Percentiles rank a stretch among this genome's conserved stretches.
Evolutionary conservation across 2,329 filamentous ascomycete genomes (phyloP).

Genomic region (Phyllosticta citribraziliensis): DNA sequence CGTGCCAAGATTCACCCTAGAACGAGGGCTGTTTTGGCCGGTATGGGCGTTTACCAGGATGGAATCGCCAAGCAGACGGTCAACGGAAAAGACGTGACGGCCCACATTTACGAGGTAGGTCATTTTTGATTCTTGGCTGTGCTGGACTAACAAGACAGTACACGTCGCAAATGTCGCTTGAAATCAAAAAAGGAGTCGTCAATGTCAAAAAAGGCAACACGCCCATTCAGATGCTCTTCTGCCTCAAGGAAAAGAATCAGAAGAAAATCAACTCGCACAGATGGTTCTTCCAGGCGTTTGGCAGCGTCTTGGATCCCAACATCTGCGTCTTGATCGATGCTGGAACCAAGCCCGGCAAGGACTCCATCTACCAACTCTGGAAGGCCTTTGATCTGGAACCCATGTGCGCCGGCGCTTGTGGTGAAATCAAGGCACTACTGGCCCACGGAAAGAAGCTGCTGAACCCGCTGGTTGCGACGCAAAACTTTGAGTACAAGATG

Average conservation of each 20-base stretch:
- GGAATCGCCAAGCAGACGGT: slow-evolving; percentile 98
- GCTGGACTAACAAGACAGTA: slow-evolving; percentile 37
- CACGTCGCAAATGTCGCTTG: slow-evolving; percentile 75
- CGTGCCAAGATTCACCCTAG: slow-evolving; percentile 93
- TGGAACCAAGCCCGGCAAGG: slow-evolving; percentile 85
- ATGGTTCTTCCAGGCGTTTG: slow-evolving; percentile 99
- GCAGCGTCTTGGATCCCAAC: slow-evolving; percentile 82
- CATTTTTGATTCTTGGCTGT: neutral
- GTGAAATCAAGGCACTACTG: slow-evolving; percentile 98
- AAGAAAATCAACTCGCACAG: slow-evolving; percentile 99
- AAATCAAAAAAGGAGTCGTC: slow-evolving; percentile 84
- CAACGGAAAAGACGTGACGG: slow-evolving; percentile 90
- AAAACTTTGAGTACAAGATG: slow-evolving; percentile 99
- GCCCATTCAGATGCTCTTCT: slow-evolving; percentile 94
- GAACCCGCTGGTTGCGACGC: slow-evolving; percentile 88
- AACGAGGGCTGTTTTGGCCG: slow-evolving; percentile 80
- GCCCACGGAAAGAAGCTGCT: slow-evolving; percentile 77
- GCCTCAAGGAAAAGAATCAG: slow-evolving; percentile 97
- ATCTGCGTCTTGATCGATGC: slow-evolving; percentile 95
- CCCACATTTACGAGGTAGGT: slow-evolving; percentile 73
- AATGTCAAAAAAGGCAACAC: slow-evolving; percentile 72
- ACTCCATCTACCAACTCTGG: slow-evolving; percentile 97
- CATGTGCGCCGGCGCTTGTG: slow-evolving; percentile 94
- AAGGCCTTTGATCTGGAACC: slow-evolving; percentile 97
- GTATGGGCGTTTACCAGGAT: slow-evolving; percentile 94